Evolutionary conservation across 2,329 filamentous ascomycete genomes (phyloP).

Genomic region (Calonectria hawksworthii): DNA sequence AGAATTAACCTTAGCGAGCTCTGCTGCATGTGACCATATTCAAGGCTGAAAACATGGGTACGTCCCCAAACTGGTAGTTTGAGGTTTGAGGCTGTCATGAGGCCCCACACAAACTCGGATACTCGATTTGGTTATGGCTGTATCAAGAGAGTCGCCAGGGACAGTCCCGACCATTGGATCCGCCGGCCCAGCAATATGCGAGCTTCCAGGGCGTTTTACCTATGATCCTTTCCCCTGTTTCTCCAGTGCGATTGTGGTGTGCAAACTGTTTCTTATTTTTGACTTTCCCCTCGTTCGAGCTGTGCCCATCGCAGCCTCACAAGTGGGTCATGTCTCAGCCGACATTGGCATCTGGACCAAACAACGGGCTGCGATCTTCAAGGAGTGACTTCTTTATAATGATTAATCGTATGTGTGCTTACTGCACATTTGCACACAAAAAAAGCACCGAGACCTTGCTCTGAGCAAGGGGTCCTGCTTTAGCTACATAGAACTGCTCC

Average conservation of each 20-base stretch:
- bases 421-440: not conserved
- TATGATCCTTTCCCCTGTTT: not conserved
- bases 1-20: not conserved
- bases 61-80: not conserved
- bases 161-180: too few relatives aligned
- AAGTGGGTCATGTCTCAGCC: not conserved
- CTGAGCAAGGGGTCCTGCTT: not conserved
- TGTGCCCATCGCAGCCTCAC: not conserved
- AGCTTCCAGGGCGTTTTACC: not conserved
- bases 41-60: not conserved
- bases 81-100: not conserved
- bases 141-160: not conserved
- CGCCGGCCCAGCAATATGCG: not conserved
- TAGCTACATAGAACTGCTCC: not conserved
- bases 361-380: not conserved
- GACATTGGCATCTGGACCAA: not conserved
- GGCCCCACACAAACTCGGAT: not conserved
- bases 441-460: not conserved
- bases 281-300: not conserved
- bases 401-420: not conserved
- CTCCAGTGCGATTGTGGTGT: not conserved
- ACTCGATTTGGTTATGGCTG: not conserved
- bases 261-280: not conserved
- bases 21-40: not conserved
- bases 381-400: not conserved